These are phyloP conservation scores for Sinapis alba DNA, from an alignment of 441 rosid species.

Conservation along the genomic window DNA sequence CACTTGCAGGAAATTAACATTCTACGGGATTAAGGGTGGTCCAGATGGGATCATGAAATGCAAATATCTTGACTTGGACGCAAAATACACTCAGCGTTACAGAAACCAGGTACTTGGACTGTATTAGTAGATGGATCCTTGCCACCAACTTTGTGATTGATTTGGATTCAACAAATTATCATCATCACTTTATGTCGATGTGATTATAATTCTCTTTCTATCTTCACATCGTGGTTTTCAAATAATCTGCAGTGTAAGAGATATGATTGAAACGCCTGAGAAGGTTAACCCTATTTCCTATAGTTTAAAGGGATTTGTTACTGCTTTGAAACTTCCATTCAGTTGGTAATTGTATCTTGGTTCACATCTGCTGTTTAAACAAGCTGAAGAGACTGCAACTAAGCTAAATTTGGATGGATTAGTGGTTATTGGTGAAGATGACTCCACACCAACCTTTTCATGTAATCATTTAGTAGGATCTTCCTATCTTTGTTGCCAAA, in stretches of 20 bases:
- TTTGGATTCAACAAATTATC: neutral
- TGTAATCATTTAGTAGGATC: conserved; percentile 37
- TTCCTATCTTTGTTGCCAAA: neutral
- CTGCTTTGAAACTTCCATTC: neutral
- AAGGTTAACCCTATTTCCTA: conserved; percentile 53
- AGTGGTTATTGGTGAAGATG: conserved; percentile 96
- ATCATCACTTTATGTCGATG: neutral
- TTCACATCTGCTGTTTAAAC: conserved; percentile 59
- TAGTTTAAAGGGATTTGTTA: neutral
- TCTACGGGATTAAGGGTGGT: conserved; percentile 92
- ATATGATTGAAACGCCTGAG: conserved; percentile 93
- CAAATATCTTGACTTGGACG: conserved; percentile 74
- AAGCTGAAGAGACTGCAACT: conserved; percentile 86
- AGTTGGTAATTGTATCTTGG: too few species aligned
- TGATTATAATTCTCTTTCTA: neutral
- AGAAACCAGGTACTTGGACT: conserved; percentile 73
- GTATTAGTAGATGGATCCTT: neutral
- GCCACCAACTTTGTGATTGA: neutral
- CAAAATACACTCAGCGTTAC: conserved; percentile 73
- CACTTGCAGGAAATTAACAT: conserved; percentile 76
- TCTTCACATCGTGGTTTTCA: conserved; percentile 86
- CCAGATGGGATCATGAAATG: conserved; percentile 98
- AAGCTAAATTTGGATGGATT: conserved; percentile 94
- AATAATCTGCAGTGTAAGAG: conserved; percentile 99
- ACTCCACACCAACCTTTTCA: conserved; percentile 97